These are phyloP conservation scores for Paratrimastix pyriformis DNA, from an alignment of 78 protist species.

Conservation along the genomic window DNA sequence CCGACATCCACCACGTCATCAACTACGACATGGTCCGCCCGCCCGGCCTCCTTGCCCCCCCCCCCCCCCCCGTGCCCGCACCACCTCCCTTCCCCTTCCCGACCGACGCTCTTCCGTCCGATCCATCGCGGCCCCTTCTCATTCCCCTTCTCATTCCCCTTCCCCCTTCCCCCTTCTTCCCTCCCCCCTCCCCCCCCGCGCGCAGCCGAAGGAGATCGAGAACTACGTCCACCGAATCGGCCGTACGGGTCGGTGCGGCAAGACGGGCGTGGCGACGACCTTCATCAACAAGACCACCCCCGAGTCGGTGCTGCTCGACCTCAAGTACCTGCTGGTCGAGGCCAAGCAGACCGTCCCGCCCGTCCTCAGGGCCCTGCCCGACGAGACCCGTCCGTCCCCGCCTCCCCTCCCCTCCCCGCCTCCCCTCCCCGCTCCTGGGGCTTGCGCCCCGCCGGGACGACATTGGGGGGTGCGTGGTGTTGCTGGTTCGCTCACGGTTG, in stretches of 20 bases:
- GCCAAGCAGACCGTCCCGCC: constrained; percentile 70
- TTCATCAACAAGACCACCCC: constrained; percentile 40
- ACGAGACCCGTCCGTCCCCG: neutral
- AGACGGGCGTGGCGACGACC: constrained; percentile 83
- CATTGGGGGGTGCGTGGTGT: neutral
- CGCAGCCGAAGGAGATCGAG: constrained; percentile 78
- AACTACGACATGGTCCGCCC: constrained; percentile 44
- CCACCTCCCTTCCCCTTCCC: too few species aligned
- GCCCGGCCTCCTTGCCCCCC: neutral
- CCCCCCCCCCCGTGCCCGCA: too few species aligned
- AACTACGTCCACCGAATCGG: constrained; percentile 87
- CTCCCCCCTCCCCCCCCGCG: constrained; percentile 39
- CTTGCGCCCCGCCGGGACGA: neutral
- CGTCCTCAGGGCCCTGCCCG: constrained; percentile 19
- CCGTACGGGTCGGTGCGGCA: constrained; percentile 88
- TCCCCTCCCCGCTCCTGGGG: neutral
- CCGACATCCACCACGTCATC: constrained; percentile 84
- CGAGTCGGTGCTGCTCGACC: constrained; percentile 76
- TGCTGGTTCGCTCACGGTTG: neutral
- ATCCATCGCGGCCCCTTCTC: too few species aligned
- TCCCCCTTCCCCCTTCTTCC: neutral
- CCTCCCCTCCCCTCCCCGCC: neutral
- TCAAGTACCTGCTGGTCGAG: constrained; percentile 82
- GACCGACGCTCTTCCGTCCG: too few species aligned
- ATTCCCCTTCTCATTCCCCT: too few species aligned